Base-by-base conservation (phyloP, 169 alveolate species). In the Cryptosporidium andersoni region DNA sequence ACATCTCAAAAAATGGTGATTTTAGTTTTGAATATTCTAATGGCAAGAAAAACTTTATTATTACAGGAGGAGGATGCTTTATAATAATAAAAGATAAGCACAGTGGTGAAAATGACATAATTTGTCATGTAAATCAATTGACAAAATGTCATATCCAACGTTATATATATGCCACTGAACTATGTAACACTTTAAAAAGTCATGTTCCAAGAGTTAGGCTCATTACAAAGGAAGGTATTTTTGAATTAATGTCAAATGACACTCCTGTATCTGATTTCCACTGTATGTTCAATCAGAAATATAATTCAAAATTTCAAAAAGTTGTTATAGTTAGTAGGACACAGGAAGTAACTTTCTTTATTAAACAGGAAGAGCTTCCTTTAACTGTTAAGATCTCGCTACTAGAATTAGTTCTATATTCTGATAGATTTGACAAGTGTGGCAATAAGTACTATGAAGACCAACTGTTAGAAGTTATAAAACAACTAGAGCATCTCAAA, bases 31-130 rank as follows among this genome's bases (percentile, higher is more conserved):
- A 74, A 37, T 74, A 58, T 42, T 48, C 47, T 43, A 34, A 45
- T 34, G 60, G 49, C 42, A 49, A 60, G 34, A 74, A 58, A 34
- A 14, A 58, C 2, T 74, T 74, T 36, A 74, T 63, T 6, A 58
- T 74, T 51, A 60, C 55, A 43, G 85, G 85, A 56, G 85, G 85
- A 4, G 85, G 85, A 0, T 74, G 85, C n/a, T 74, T 74, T 43
- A 55, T 74, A 6, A 16, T 37, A 11, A 64, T 74, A 4, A 74
- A 51, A 25, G 58, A 74, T 45, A 25, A 48, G 2, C 62, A 25
- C 2, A 14, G 5, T 4, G 60, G 12, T 5, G 52, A 43, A 37
- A 36, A 34, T 14, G 63, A 45, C 42, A 43, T 11, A 5, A 53
- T 25, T 25, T 56, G 36, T 14, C 85, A 74, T 64, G 45, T 74